Evolutionary conservation across 2,329 filamentous ascomycete species (phyloP).

Genomic region (Corniculantispora saksenae): DNA sequence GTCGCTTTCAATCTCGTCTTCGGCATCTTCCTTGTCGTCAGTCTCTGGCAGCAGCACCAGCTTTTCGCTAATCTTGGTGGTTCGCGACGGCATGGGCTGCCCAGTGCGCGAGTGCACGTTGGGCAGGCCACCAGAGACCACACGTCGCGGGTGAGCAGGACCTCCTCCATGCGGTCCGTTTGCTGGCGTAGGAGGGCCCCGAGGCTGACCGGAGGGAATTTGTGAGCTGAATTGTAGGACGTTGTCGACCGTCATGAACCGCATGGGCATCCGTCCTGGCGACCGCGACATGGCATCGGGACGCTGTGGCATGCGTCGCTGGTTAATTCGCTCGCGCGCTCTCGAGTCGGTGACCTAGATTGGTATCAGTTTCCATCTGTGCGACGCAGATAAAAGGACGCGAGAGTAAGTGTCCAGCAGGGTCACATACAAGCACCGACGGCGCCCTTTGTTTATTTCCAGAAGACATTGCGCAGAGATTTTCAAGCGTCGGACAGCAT

Average conservation of each 20-base stretch:
- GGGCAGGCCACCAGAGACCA: constrained; percentile 41
- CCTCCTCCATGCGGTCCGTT: constrained; percentile 31
- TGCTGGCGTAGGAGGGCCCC: constrained; percentile 62
- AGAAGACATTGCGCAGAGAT: constrained; percentile 17
- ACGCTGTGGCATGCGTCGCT: constrained; percentile 35
- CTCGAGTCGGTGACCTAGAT: constrained; percentile 40
- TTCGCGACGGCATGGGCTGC: constrained; percentile 74
- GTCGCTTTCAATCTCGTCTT: constrained; percentile 59
- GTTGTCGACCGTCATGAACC: constrained; percentile 88
- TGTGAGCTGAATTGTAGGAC: constrained; percentile 92
- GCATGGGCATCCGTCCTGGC: constrained; percentile 54
- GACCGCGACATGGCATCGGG: constrained; percentile 34
- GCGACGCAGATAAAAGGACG: neutral
- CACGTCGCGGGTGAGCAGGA: constrained; percentile 28
- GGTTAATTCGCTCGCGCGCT: constrained; percentile 35
- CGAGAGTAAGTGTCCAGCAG: neutral
- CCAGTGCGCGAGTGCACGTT: constrained; percentile 46
- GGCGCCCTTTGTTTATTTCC: constrained; percentile 19
- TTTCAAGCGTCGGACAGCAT: constrained; percentile 6
- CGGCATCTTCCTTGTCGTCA: constrained; percentile 52
- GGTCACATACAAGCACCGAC: constrained; percentile 20
- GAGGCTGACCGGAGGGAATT: constrained; percentile 90
- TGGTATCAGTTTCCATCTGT: constrained; percentile 20
- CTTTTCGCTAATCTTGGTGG: constrained; percentile 94
- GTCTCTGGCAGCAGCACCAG: constrained; percentile 92